phyloP scores from a whole-genome alignment of 768 basidiomycete species.

The Suillus paluster region DNA sequence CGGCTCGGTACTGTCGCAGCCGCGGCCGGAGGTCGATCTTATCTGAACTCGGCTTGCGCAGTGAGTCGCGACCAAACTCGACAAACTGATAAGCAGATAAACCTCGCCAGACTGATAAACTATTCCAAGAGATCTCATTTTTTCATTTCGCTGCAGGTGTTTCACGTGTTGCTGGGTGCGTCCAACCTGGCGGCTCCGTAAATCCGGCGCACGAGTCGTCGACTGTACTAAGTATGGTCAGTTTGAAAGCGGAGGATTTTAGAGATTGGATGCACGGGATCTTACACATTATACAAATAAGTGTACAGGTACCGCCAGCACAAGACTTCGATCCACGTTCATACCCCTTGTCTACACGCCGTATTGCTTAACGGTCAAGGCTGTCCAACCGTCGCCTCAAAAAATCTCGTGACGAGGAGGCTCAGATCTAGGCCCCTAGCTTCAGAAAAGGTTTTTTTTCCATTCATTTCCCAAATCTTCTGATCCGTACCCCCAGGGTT shows the following conservation, averaged over 20 bases:
- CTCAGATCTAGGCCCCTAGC: slow-evolving; percentile 3
- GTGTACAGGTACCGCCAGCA: not conserved
- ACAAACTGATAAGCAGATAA: not conserved
- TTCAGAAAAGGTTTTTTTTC: not conserved
- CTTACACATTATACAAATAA: not conserved
- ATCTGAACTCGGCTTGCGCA: not conserved
- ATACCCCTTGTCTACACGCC: slow-evolving; percentile 6
- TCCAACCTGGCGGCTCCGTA: not conserved
- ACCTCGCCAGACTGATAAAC: too few species aligned
- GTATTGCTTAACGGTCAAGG: not conserved
- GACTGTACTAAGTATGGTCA: too few species aligned
- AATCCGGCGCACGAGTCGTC: not conserved
- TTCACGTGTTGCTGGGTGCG: not conserved
- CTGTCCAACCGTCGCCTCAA: not conserved
- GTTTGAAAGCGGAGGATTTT: not conserved
- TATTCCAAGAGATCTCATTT: too few species aligned
- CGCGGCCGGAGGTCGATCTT: not conserved
- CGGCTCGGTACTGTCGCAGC: not conserved
- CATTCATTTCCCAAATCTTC: slow-evolving; percentile 2
- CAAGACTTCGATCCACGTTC: slow-evolving; percentile 7
- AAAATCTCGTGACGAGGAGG: not conserved
- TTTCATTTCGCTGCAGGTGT: not conserved
- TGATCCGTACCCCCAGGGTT: not conserved
- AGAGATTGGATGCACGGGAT: slow-evolving; percentile 2
- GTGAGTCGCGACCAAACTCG: not conserved